These are phyloP conservation scores for Phanerochaete sordida DNA, from an alignment of 768 basidiomycete species.

Conservation along the genomic window DNA sequence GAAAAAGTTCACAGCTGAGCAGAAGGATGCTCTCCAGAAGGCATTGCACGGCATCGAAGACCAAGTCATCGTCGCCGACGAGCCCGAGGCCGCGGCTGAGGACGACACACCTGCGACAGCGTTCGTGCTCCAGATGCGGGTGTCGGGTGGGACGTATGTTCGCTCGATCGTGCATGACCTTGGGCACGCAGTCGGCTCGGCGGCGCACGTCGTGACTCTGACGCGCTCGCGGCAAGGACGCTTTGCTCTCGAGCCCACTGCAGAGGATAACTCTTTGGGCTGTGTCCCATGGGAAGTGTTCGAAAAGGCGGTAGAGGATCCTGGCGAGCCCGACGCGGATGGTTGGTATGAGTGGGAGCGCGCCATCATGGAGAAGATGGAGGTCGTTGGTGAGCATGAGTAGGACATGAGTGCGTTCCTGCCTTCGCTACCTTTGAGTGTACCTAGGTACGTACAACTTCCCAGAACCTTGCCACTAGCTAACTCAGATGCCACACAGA, in stretches of 20 bases:
- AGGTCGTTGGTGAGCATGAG: constrained; percentile 41
- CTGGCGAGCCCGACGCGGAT: constrained; percentile 57
- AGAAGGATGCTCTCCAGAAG: constrained; percentile 64
- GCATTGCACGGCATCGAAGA: constrained; percentile 53
- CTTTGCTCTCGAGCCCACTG: constrained; percentile 50
- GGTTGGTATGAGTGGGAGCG: constrained; percentile 82
- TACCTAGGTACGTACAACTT: neutral
- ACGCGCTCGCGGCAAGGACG: constrained; percentile 87
- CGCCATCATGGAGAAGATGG: constrained; percentile 65
- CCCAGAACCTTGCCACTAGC: neutral
- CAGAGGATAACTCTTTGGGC: constrained; percentile 47
- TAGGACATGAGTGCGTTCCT: neutral
- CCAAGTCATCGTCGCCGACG: constrained; percentile 32
- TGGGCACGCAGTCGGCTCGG: constrained; percentile 76
- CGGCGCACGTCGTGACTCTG: constrained; percentile 91
- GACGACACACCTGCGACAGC: constrained; percentile 54
- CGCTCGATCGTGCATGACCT: constrained; percentile 95
- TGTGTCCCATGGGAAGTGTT: constrained; percentile 80
- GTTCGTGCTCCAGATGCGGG: constrained; percentile 88
- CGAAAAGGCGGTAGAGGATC: constrained; percentile 49
- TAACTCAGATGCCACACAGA: neutral
- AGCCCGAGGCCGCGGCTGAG: constrained; percentile 24
- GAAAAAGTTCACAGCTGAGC: constrained; percentile 61
- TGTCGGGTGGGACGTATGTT: constrained; percentile 96
- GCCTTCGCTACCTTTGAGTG: neutral